Base-by-base conservation (phyloP, 2,329 filamentous ascomycete species). In the Aaosphaeria pasadenensis region DNA sequence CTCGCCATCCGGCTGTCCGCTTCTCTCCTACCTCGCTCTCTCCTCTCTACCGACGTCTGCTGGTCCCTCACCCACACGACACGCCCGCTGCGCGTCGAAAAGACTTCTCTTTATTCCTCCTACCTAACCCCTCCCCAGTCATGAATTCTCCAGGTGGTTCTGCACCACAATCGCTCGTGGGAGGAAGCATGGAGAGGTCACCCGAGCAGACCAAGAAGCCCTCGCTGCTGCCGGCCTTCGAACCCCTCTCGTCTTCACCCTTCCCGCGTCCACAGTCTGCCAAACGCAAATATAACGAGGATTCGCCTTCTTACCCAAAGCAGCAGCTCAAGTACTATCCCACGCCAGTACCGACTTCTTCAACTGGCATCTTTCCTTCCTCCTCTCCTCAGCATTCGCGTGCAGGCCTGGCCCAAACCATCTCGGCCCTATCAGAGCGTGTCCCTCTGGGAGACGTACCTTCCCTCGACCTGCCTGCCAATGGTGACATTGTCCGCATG, bases 331-430 rank as follows among this genome's bases (percentile, higher is more conserved):
- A 87, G 64, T 75, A 73, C 61, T 97, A 97, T 74, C 94, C 94
- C 39, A 97, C 94, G 3, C 94, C 94, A 1, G 82, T 95, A 52
- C 91, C 92, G 17, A 96, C 92, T 4, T 97, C 94, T 4, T 95
- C 90, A 57, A 96, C 92, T 41, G 89, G 89, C 62, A 89, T 96
- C 60, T 77, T 96, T 57, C 90, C 89, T 42, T 95, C 91, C 47
- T 91, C 91, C 42, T 86, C 88, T 67, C 60, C 77, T 58, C 76
- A 74, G 66, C 60, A 64, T 64, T 68, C 62, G 55, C 71, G 81
- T 64, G 77, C 81, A 28, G 71, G 60, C 47, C 63, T 85, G 36
- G 76, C 80, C 58, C 84, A 87, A 61, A 80, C 82, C 48, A 77
- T 82, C 58, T 70, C 62, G 44, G 74, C 77, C 47, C 74, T 84